Percentiles rank a stretch among this genome's conserved stretches.
Evolutionary conservation across 164 flowering plant genomes (phyloP).

Genomic region (Malania oleifera): DNA sequence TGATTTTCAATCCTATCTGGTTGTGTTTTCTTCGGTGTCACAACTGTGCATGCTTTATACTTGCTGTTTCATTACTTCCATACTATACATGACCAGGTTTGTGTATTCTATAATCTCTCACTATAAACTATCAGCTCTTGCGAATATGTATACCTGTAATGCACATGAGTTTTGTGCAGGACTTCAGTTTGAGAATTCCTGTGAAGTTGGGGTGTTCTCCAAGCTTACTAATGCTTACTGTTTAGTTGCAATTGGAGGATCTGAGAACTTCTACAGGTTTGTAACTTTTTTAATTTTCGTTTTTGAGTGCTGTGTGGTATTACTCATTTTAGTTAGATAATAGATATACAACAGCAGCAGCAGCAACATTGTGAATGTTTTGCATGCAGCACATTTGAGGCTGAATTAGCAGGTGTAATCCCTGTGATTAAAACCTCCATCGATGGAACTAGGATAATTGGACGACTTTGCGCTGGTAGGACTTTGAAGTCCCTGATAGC

Average conservation of each 20-base stretch:
- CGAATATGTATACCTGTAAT: too few species aligned
- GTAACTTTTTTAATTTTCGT: conserved; percentile 1
- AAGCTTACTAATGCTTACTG: conserved; percentile 85
- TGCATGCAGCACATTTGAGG: conserved; percentile 62
- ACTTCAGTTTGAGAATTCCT: conserved; percentile 66
- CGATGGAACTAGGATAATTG: conserved; percentile 78
- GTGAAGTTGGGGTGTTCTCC: conserved; percentile 78
- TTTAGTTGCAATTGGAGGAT: conserved; percentile 89
- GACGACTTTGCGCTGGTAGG: conserved; percentile 82
- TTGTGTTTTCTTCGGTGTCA: too few species aligned
- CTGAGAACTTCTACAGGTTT: conserved; percentile 87
- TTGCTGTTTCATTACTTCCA: too few species aligned
- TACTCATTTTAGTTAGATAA: not conserved
- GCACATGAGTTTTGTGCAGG: conserved; percentile 46
- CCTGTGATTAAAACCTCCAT: conserved; percentile 92
- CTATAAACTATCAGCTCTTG: too few species aligned
- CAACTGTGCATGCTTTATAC: too few species aligned
- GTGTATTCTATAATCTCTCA: too few species aligned
- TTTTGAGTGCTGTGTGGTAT: not conserved
- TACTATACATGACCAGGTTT: too few species aligned
- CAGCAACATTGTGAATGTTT: not conserved
- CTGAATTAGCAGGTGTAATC: conserved; percentile 78
- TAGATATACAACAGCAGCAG: too few species aligned
- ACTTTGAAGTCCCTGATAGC: not conserved
- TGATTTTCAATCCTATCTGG: too few species aligned